These are phyloP conservation scores for Microthlaspi erraticum DNA, from an alignment of 345 rosid genomes.

Conservation along the genomic window DNA sequence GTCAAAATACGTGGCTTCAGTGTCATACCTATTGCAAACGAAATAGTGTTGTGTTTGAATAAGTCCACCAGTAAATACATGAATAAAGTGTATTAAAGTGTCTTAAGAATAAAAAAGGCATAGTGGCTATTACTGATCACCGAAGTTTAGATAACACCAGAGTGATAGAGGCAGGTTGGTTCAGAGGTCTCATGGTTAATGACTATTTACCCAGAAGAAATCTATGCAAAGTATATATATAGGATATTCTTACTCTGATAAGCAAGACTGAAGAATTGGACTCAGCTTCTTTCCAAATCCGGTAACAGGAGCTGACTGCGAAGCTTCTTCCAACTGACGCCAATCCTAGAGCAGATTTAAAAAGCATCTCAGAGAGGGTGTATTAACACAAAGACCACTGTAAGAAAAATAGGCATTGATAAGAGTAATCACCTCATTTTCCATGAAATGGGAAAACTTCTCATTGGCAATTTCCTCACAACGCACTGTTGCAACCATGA, in stretches of 20 bases:
- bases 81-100: not conserved
- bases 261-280: conserved; percentile 53
- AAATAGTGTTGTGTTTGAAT: not conserved
- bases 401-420: conserved; percentile 21
- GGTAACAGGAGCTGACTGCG: conserved; percentile 62
- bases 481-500: conserved; percentile 99
- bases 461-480: conserved; percentile 96
- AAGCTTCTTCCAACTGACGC: conserved; percentile 75
- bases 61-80: conserved; percentile 18
- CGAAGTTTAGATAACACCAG: not conserved
- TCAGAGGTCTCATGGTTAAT: too few relatives aligned
- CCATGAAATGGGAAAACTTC: conserved; percentile 57
- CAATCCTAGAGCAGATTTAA: conserved; percentile 55
- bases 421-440: conserved; percentile 63
- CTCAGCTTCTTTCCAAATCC: conserved; percentile 86
- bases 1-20: conserved; percentile 85
- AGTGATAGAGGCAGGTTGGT: not conserved
- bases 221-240: not conserved
- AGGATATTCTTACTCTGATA: conserved; percentile 66
- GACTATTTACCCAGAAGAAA: not conserved
- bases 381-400: not conserved
- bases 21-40: conserved; percentile 64
- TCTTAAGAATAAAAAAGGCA: too few relatives aligned
- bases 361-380: conserved; percentile 5
- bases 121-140: too few relatives aligned